Percentiles rank a stretch among this genome's conserved stretches.
Evolutionary conservation across 164 flowering plant species (phyloP).

Genomic region (Aristolochia fimbriata): DNA sequence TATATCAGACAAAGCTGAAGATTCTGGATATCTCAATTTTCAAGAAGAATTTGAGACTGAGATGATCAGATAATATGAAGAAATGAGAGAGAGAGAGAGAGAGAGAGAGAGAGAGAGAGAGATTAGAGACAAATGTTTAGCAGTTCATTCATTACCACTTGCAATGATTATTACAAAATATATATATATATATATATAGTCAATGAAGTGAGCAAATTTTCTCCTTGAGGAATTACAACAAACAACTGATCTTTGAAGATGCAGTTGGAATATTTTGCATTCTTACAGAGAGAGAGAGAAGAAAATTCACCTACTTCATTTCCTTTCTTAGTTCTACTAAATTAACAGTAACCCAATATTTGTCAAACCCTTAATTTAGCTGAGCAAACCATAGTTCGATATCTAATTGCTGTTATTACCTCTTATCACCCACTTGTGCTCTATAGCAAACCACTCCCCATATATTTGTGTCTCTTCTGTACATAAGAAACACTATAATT

Average conservation of each 20-base stretch:
- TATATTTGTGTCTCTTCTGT: conserved; percentile 10
- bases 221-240: conserved; percentile 19
- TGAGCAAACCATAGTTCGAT: conserved; percentile 5
- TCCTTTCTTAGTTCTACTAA: conserved; percentile 13
- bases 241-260: neutral
- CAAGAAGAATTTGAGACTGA: neutral
- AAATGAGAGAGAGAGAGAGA: too few species aligned
- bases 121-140: neutral
- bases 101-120: too few species aligned
- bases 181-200: conserved; percentile 10
- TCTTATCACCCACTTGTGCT: conserved; percentile 36
- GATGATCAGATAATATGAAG: neutral
- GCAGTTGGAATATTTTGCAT: conserved; percentile 1
- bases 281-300: neutral
- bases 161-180: conserved; percentile 11
- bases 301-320: conserved; percentile 68
- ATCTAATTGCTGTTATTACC: conserved; percentile 5
- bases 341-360: conserved; percentile 4
- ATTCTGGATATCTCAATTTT: too few species aligned
- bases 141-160: neutral
- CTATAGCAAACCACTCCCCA: conserved; percentile 51
- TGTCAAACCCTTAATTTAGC: neutral
- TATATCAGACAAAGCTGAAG: too few species aligned
- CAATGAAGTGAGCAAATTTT: conserved; percentile 61
- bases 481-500: neutral